Conservation (phyloP, 768 basidiomycete genomes). For the Leccinum obscurum region DNA sequence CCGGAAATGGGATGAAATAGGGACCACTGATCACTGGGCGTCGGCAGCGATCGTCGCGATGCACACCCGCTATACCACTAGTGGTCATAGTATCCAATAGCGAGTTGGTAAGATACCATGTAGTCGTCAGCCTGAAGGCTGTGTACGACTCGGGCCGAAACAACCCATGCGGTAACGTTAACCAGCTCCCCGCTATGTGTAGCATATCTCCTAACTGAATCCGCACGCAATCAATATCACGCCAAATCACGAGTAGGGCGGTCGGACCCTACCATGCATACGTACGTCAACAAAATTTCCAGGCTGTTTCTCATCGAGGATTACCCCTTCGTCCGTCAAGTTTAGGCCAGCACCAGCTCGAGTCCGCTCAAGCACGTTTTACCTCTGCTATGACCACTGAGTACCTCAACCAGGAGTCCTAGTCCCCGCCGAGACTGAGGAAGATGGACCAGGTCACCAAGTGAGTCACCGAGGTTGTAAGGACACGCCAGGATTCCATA, state of each 20-base stretch:
- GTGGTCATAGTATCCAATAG: too few relatives aligned
- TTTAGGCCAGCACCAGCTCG: background rate
- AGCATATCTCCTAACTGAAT: background rate
- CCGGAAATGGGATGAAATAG: too few relatives aligned
- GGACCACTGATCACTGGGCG: too few relatives aligned
- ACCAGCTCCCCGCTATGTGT: background rate
- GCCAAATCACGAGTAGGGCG: background rate
- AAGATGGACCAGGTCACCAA: background rate
- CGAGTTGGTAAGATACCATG: background rate
- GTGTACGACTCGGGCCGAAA: too few relatives aligned
- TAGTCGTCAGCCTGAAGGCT: too few relatives aligned
- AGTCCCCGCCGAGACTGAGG: background rate
- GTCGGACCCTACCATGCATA: background rate
- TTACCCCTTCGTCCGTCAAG: background rate
- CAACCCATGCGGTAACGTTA: background rate
- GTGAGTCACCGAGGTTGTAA: too few relatives aligned
- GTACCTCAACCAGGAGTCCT: background rate
- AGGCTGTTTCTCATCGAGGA: background rate
- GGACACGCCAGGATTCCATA: too few relatives aligned
- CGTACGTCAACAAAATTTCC: background rate
- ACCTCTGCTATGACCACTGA: background rate
- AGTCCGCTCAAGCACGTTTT: background rate
- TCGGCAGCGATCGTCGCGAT: background rate
- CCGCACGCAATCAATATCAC: background rate
- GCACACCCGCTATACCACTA: background rate